Evolutionary conservation across 257 asterid species (phyloP), one percentile per base, ranked within the genome.

Genomic region (Paulownia fortunei): DNA sequence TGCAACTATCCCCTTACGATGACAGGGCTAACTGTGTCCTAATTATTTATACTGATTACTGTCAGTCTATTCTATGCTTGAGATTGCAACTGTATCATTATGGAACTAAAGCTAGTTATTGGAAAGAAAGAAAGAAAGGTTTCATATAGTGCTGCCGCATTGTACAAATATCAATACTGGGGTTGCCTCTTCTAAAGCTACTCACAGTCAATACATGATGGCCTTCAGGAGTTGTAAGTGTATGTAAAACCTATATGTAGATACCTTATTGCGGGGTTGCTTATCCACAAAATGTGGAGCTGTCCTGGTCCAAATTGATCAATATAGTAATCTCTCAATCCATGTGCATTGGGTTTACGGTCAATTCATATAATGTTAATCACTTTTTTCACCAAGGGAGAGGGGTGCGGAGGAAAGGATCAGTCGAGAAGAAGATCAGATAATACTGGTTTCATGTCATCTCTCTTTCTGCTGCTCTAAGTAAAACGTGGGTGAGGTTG

Each of bases 41-140:
- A 62, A 30, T 32, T 27, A 16, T 59, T 52, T 59, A 23, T 63
- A 16, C 18, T 54, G 60, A 15, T 74, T 69, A 44, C 55, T 61
- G 44, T 21, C 5, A 23, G 55, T 68, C 59, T 74, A 42, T 36
- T 69, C 18, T 37, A 19, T 60, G 49, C 51, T 75, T 69, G 69
- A 23, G 37, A 65, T 54, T 59, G 55, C 44, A 34, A 56, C 19
- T 65, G 26, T 36, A 63, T 62, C 56, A 23, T 6, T 56, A 72
- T 56, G 67, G 49, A 26, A 49, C 54, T 16, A 32, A n/a, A 64
- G 69, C 62, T 55, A n/a, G 73, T 44, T 46, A 56, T 16, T 16
- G 21, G 16, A 62, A 47, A 42, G 32, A 12, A 60, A 62, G 56
- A 30, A 46, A 12, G 49, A 26, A 62, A 21, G 12, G 11, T 18